These are phyloP conservation scores for Phoenix dactylifera DNA, from an alignment of 176 grass and related monocot species.

Conservation along the genomic window DNA sequence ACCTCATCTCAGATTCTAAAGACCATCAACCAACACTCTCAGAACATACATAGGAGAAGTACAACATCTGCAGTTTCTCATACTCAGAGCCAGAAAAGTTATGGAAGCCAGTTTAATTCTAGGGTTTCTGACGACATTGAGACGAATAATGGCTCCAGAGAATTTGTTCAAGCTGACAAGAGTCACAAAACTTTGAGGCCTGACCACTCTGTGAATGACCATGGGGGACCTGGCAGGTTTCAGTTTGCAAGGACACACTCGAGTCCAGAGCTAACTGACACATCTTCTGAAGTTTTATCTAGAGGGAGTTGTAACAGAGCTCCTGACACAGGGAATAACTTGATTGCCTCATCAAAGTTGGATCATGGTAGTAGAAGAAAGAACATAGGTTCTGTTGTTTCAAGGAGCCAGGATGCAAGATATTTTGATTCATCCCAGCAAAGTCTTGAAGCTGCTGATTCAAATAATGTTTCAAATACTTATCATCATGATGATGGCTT, in stretches of 20 bases:
- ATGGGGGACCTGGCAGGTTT: constrained; percentile 42
- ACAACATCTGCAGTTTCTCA: constrained; percentile 31
- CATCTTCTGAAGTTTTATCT: constrained; percentile 51
- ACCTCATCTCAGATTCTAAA: constrained; percentile 30
- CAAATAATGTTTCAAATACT: constrained; percentile 63
- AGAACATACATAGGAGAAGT: constrained; percentile 20
- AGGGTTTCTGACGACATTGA: constrained; percentile 52
- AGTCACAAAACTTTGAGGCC: constrained; percentile 35
- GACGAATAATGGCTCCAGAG: constrained; percentile 38
- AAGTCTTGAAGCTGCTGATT: constrained; percentile 37
- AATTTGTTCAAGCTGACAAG: constrained; percentile 42
- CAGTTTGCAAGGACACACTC: constrained; percentile 73
- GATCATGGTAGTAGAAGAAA: constrained; percentile 54
- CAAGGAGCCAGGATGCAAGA: constrained; percentile 45
- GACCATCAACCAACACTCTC: constrained; percentile 24
- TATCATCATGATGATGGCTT: constrained; percentile 55
- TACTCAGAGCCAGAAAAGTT: constrained; percentile 35
- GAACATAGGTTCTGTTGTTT: constrained; percentile 35
- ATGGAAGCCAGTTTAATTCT: constrained; percentile 24
- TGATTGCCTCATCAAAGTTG: constrained; percentile 11
- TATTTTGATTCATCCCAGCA: constrained; percentile 54
- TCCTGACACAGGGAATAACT: constrained; percentile 29
- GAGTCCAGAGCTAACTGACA: constrained; percentile 71
- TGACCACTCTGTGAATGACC: constrained; percentile 27
- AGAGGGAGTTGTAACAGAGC: constrained; percentile 29